phyloP scores from a whole-genome alignment of 2,329 filamentous ascomycete species.

The Aspergillus persii region DNA sequence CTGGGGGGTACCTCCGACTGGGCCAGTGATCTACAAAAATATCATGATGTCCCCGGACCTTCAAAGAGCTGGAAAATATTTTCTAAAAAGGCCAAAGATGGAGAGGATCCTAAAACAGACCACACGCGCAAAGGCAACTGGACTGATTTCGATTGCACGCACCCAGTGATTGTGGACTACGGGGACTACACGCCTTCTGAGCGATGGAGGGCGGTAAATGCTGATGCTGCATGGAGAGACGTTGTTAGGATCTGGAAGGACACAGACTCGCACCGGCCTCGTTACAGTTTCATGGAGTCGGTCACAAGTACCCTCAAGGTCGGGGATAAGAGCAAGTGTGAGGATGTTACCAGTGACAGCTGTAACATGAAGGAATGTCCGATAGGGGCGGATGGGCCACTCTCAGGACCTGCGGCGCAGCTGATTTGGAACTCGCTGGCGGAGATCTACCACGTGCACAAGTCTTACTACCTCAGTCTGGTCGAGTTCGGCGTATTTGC shows the following conservation, averaged over 20 bases:
- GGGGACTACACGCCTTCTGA: background rate
- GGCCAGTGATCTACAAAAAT: slow-evolving; percentile 30
- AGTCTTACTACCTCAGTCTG: background rate
- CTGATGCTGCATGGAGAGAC: slow-evolving; percentile 9
- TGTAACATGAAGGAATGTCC: background rate
- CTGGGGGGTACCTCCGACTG: slow-evolving; percentile 34
- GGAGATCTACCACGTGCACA: slow-evolving; percentile 3
- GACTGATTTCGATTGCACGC: slow-evolving; percentile 7
- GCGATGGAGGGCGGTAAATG: slow-evolving; percentile 1
- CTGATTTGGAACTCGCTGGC: slow-evolving; percentile 16
- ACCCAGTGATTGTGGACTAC: background rate
- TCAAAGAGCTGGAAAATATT: no score
- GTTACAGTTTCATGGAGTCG: slow-evolving; percentile 1
- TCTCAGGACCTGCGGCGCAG: slow-evolving; percentile 13
- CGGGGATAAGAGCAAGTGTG: background rate
- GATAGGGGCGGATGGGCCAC: background rate
- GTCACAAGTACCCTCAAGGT: background rate
- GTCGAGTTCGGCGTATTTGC: background rate
- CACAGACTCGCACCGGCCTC: background rate
- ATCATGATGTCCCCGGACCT: no score
- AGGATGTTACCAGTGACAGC: background rate
- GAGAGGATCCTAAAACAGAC: no score
- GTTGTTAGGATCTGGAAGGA: slow-evolving; percentile 7
- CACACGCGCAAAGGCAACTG: slow-evolving; percentile 5
- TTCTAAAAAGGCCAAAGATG: no score